phyloP scores from a whole-genome alignment of 352 stramenopile species.

The Globisporangium splendens region DNA sequence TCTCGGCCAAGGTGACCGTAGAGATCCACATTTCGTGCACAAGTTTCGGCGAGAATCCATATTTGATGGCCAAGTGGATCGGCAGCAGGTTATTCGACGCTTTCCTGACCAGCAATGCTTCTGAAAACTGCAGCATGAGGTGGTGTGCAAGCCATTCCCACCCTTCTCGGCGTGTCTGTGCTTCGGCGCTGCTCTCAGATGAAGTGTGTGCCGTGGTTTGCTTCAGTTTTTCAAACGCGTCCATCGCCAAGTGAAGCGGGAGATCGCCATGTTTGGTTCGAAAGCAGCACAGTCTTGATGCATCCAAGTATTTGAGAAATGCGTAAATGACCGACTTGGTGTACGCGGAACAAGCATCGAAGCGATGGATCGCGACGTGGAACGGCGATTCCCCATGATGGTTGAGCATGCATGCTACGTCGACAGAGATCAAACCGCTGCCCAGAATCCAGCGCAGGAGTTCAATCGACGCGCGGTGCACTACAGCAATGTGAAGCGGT shows the following conservation, averaged over 20 bases:
- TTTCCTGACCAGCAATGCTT: constrained; percentile 18
- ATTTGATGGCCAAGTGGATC: constrained; percentile 45
- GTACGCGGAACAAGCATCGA: constrained; percentile 17
- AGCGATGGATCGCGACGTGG: constrained; percentile 38
- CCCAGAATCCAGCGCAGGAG: constrained; percentile 36
- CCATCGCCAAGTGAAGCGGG: constrained; percentile 49
- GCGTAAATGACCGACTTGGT: constrained; percentile 34
- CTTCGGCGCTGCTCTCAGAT: not conserved
- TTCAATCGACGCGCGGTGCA: constrained; percentile 30
- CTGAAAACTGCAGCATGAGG: constrained; percentile 19
- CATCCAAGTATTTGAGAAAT: constrained; percentile 34
- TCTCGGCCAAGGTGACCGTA: constrained; percentile 10
- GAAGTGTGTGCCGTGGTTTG: not conserved
- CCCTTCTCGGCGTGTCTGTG: not conserved
- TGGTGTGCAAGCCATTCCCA: constrained; percentile 30
- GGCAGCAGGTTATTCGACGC: constrained; percentile 28
- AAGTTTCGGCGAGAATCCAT: constrained; percentile 21
- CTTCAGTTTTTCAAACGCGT: constrained; percentile 29
- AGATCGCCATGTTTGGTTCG: constrained; percentile 42
- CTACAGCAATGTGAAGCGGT: constrained; percentile 32
- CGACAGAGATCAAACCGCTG: constrained; percentile 3
- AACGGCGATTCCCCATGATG: constrained; percentile 35
- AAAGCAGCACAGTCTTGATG: constrained; percentile 20
- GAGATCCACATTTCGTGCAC: constrained; percentile 18
- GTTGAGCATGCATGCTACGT: constrained; percentile 25